Evolutionary conservation across 2,329 filamentous ascomycete genomes (phyloP).

Genomic region (Neonectria neomacrospora): DNA sequence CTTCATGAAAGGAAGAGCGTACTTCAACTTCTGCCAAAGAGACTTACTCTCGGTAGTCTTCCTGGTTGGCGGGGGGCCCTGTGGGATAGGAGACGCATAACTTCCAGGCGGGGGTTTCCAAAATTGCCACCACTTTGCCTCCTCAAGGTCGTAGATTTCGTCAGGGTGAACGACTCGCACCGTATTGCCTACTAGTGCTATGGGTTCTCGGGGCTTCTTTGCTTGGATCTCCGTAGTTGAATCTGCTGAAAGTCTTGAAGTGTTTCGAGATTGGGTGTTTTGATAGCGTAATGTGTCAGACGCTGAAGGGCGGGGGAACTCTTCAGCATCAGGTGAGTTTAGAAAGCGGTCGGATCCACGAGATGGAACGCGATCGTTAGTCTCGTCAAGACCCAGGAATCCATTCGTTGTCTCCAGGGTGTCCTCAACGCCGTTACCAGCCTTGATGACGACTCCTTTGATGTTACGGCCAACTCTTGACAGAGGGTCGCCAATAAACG

Average conservation of each 20-base stretch:
- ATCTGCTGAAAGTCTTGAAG: slow-evolving; percentile 53
- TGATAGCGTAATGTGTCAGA: slow-evolving; percentile 49
- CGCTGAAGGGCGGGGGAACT: slow-evolving; percentile 27
- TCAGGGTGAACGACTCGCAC: slow-evolving; percentile 63
- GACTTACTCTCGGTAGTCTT: slow-evolving; percentile 58
- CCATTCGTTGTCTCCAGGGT: slow-evolving; percentile 67
- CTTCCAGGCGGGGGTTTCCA: slow-evolving; percentile 72
- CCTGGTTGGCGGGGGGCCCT: slow-evolving; percentile 59
- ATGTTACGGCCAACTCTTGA: slow-evolving; percentile 62
- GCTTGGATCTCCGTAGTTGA: slow-evolving; percentile 47
- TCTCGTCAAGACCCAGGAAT: slow-evolving; percentile 51
- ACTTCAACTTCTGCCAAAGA: slow-evolving; percentile 62
- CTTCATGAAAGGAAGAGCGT: slow-evolving; percentile 61
- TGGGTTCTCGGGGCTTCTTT: slow-evolving; percentile 8
- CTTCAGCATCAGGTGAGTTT: slow-evolving; percentile 49
- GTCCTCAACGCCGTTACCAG: slow-evolving; percentile 61
- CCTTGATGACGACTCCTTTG: slow-evolving; percentile 56
- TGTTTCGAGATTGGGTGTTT: slow-evolving; percentile 50
- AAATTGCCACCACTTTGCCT: slow-evolving; percentile 68
- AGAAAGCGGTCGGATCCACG: slow-evolving; percentile 44
- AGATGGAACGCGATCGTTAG: slow-evolving; percentile 20
- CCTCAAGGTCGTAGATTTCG: slow-evolving; percentile 59
- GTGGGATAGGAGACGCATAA: slow-evolving; percentile 70
- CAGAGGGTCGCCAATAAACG: slow-evolving; percentile 52
- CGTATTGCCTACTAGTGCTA: slow-evolving; percentile 56